phyloP scores from a whole-genome alignment of 2,329 filamentous ascomycete species.

The Sclerotinia subarctica region DNA sequence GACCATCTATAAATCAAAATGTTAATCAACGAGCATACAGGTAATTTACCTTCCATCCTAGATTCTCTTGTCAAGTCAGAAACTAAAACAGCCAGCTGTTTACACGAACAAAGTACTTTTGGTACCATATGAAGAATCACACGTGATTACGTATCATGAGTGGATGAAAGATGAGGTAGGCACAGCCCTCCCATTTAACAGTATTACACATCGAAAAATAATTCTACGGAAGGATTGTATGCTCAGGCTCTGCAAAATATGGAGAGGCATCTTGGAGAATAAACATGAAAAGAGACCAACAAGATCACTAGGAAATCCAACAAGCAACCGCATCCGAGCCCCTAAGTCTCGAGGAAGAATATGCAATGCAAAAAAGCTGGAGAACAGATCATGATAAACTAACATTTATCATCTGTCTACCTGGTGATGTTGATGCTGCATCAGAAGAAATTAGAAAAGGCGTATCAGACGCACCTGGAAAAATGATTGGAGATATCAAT shows the following conservation, averaged over 20 bases:
- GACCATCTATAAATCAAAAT: neutral
- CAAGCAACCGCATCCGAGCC: constrained; percentile 84
- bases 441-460: neutral
- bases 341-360: constrained; percentile 75
- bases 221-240: too few species aligned
- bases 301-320: constrained; percentile 61
- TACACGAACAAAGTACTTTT: constrained; percentile 65
- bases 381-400: constrained; percentile 78
- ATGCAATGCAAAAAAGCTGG: constrained; percentile 89
- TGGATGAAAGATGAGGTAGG: constrained; percentile 70
- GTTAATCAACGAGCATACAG: constrained; percentile 8
- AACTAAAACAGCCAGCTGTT: constrained; percentile 52
- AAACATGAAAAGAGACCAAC: neutral
- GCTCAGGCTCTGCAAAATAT: too few species aligned
- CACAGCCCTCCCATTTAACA: too few species aligned
- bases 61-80: too few species aligned
- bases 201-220: too few species aligned
- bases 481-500: constrained; percentile 74
- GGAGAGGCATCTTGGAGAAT: too few species aligned
- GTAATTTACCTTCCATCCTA: neutral
- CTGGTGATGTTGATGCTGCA: neutral
- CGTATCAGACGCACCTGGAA: constrained; percentile 48
- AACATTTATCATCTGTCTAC: constrained; percentile 77
- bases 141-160: constrained; percentile 77
- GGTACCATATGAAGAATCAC: constrained; percentile 78